These are phyloP conservation scores for Kurtzmaniella quercitrusa DNA, from an alignment of 1,139 yeast genomes.

Conservation along the genomic window DNA sequence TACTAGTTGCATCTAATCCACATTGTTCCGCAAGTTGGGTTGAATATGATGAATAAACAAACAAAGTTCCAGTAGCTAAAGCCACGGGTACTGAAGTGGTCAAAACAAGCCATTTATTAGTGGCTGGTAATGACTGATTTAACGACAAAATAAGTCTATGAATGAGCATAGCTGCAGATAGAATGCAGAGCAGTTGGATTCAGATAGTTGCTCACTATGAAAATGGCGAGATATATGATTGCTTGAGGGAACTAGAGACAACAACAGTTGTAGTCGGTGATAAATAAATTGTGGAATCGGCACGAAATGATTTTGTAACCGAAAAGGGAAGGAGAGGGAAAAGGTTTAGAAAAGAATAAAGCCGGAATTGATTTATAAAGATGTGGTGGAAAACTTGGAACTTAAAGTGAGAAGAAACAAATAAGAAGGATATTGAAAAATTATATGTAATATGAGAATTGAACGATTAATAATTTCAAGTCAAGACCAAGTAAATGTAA, in stretches of 20 bases:
- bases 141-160: conserved; percentile 15
- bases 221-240: background rate
- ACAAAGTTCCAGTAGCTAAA: conserved; percentile 30
- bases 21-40: conserved; percentile 31
- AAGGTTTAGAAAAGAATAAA: background rate
- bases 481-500: no score
- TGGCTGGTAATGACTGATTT: conserved; percentile 21
- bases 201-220: no score
- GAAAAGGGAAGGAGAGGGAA: background rate
- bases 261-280: conserved; percentile 1
- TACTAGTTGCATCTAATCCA: conserved; percentile 23
- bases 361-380: no score
- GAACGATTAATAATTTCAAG: no score
- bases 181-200: conserved; percentile 2
- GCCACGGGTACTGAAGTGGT: conserved; percentile 29
- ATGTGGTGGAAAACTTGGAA: background rate
- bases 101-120: conserved; percentile 27
- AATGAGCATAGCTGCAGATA: conserved; percentile 9
- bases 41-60: conserved; percentile 31
- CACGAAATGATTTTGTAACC: background rate
- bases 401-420: no score
- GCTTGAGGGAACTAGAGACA: background rate
- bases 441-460: no score
- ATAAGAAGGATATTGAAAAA: no score
- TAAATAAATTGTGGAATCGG: background rate